Evolutionary conservation across 495 filamentous ascomycete species (phyloP).

Genomic region (Neurospora pannonica): DNA sequence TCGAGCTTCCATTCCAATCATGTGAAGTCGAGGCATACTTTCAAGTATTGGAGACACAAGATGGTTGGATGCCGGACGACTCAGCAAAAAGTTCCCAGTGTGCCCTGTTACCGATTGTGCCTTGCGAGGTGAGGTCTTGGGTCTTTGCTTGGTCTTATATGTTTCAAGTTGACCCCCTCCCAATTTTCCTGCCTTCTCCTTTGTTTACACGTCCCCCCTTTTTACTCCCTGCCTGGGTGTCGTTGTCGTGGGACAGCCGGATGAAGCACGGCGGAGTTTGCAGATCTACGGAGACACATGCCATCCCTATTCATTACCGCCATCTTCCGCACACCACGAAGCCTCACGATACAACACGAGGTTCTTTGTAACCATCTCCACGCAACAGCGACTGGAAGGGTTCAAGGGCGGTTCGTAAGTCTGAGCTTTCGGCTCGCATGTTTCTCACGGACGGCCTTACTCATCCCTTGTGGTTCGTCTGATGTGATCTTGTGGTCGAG

Average conservation of each 20-base stretch:
- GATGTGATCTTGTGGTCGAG: not conserved
- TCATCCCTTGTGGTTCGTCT: not conserved
- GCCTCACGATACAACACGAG: not conserved
- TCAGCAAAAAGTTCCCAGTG: not conserved
- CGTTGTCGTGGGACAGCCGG: not conserved
- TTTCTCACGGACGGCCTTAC: not conserved
- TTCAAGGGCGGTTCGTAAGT: not conserved
- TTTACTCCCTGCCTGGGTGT: not conserved
- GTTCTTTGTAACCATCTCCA: not conserved
- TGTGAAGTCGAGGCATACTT: not conserved
- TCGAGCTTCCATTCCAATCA: not conserved
- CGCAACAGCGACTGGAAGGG: not conserved
- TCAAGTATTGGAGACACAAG: not conserved
- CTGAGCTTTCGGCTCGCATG: not conserved
- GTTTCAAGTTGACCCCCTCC: not conserved
- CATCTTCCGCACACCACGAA: not conserved
- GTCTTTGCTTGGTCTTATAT: not conserved
- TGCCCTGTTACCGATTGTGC: not conserved
- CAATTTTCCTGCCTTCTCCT: not conserved
- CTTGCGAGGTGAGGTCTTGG: not conserved
- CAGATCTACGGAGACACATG: not conserved
- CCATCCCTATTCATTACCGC: not conserved
- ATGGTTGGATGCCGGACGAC: not conserved
- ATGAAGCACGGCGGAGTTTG: not conserved
- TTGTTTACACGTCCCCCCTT: not conserved